Base-by-base conservation (phyloP, 2,329 filamentous ascomycete genomes). In the Blumeria hordei region DNA sequence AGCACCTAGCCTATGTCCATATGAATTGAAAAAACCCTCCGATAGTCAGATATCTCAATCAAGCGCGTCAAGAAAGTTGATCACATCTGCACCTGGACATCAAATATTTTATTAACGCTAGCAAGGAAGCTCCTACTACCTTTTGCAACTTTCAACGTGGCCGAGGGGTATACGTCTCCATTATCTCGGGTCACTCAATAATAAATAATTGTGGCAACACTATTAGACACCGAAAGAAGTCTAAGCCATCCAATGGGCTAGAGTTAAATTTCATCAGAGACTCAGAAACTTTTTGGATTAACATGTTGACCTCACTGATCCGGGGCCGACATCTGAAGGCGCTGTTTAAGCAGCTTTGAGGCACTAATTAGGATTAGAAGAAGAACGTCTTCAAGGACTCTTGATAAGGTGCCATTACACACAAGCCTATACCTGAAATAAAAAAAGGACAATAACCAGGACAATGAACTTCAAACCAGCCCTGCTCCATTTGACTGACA, bases 11-110 rank as follows among this genome's bases (percentile, higher is more conserved):
- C n/a, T 6, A 41, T 41, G 37, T 5, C 5, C 37, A 41, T 5
- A 41, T 41, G 37, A 16, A 3, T 41, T 16, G 37, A 41, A 41
- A 41, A 41, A 6, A 16, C 58, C 61, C 62, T 64, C 59, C 58
- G 59, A 57, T 55, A 57, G 55, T 57, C 58, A 58, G 59, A 41
- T 41, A 41, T 41, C n/a, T 16, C 37, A 41, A 41, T 41, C 6
- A 41, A 41, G n/a, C 37, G n/a, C n/a, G 37, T 16, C n/a, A 16
- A 11, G n/a, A 41, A 41, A 3, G n/a, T 3, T 41, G 37, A 41
- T 11, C 3, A 41, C 5, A 3, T 41, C 37, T 41, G 37, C 37
- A 16, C 3, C 5, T 41, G 37, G 37, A 41, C 5, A 41, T 3
- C 37, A 41, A 41, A 12, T 3, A 11, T 41, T 41, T 41, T 28